A percentile compares a stretch with the other conserved stretches of the same genome.
phyloP scores from a whole-genome alignment of 768 basidiomycete genomes.

The Boletus rex-veris region DNA sequence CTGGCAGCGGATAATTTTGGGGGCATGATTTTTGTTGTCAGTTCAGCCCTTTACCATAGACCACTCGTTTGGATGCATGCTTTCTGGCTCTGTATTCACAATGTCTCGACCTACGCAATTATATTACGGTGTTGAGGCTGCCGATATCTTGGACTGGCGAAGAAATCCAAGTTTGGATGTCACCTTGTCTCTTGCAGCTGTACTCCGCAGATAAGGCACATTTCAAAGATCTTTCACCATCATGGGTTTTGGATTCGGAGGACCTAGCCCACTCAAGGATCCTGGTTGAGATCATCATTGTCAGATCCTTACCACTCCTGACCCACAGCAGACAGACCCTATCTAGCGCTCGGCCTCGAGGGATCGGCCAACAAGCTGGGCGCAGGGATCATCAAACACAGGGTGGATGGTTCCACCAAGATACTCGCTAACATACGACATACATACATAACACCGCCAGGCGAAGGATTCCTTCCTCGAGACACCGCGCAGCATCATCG shows the following conservation, averaged over 20 bases:
- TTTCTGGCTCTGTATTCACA: constrained; percentile 6
- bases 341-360: constrained; percentile 92
- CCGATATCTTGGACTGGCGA: neutral
- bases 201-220: neutral
- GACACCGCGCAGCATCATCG: constrained; percentile 97
- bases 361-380: constrained; percentile 98
- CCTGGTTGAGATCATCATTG: constrained; percentile 29
- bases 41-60: constrained; percentile 25
- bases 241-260: constrained; percentile 9
- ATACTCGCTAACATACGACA: constrained; percentile 93
- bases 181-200: no score
- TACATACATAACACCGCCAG: constrained; percentile 98
- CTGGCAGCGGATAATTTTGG: neutral
- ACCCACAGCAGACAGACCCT: constrained; percentile 50
- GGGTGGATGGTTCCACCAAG: constrained; percentile 61
- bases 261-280: constrained; percentile 26
- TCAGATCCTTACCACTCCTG: constrained; percentile 10
- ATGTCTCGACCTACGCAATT: constrained; percentile 4
- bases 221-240: constrained; percentile 16
- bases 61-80: constrained; percentile 15
- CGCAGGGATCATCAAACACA: constrained; percentile 86
- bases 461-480: constrained; percentile 93
- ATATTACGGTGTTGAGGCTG: constrained; percentile 1
- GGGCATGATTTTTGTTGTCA: constrained; percentile 2
- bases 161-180: neutral